Conservation (phyloP, 371 early-diverging fungal genomes). For the Lichtheimia hyalospora region DNA sequence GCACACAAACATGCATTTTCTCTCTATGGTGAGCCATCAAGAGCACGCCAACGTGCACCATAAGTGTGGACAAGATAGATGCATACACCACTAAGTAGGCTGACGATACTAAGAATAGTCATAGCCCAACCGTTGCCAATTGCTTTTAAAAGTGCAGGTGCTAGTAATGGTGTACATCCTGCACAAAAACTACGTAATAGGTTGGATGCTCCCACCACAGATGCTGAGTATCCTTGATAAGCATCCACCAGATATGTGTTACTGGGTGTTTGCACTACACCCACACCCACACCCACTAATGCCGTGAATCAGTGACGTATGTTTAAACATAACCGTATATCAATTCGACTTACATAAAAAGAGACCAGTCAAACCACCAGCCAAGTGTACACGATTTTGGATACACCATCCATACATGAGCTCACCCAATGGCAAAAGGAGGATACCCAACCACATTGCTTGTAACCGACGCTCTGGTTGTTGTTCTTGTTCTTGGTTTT, state of each 20-base stretch:
- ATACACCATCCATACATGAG: slow-evolving; percentile 50
- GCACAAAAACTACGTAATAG: slow-evolving; percentile 42
- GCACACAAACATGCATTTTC: background rate
- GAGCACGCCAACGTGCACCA: slow-evolving; percentile 18
- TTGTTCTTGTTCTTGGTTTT: background rate
- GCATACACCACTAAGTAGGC: slow-evolving; percentile 30
- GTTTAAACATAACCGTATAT: background rate
- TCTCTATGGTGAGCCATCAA: background rate
- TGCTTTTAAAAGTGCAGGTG: slow-evolving; percentile 26
- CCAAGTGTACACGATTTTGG: slow-evolving; percentile 22
- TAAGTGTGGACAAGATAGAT: slow-evolving; percentile 24
- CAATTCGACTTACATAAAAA: slow-evolving; percentile 37
- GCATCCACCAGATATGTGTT: slow-evolving; percentile 49
- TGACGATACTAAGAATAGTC: slow-evolving; percentile 34
- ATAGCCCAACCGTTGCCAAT: slow-evolving; percentile 53
- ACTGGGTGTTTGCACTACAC: slow-evolving; percentile 42
- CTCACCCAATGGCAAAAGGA: slow-evolving; percentile 34
- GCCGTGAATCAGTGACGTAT: background rate
- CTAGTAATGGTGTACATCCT: slow-evolving; percentile 39
- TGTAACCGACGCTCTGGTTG: slow-evolving; percentile 32
- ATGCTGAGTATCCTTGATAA: slow-evolving; percentile 41
- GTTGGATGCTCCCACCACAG: slow-evolving; percentile 43
- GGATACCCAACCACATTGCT: slow-evolving; percentile 44
- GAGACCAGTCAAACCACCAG: slow-evolving; percentile 26
- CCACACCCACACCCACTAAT: slow-evolving; percentile 50